Evolutionary conservation across 345 rosid species (phyloP).

Genomic region (Carallia brachiata): DNA sequence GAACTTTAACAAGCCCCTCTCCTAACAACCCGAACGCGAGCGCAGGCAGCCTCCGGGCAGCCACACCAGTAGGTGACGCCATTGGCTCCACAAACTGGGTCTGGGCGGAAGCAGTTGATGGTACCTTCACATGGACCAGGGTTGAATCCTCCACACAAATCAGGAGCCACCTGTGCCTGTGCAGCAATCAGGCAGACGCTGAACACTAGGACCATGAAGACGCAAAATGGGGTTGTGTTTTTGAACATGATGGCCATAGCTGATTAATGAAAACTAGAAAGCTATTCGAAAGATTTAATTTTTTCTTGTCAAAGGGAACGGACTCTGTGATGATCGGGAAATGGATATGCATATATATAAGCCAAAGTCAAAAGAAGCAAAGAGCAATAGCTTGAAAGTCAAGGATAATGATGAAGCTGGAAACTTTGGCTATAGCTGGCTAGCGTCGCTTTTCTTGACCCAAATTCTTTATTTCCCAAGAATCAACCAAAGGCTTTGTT

Average conservation of each 20-base stretch:
- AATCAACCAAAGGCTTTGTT: not conserved
- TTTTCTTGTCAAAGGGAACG: too few relatives aligned
- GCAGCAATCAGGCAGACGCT: not conserved
- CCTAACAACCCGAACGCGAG: slow-evolving; percentile 20
- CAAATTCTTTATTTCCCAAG: not conserved
- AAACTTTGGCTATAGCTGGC: not conserved
- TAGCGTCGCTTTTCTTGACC: slow-evolving; percentile 8
- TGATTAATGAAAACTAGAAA: not conserved
- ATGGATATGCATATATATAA: not conserved
- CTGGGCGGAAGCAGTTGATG: slow-evolving; percentile 16
- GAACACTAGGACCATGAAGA: not conserved
- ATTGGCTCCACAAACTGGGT: slow-evolving; percentile 28
- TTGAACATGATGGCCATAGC: not conserved
- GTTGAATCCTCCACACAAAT: slow-evolving; percentile 10
- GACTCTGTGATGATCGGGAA: too few relatives aligned
- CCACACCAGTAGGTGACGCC: slow-evolving; percentile 31
- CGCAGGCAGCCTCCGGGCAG: slow-evolving; percentile 30
- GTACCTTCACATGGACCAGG: not conserved
- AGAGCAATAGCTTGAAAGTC: not conserved
- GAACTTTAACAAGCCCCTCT: slow-evolving; percentile 15
- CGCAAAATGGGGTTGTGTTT: not conserved
- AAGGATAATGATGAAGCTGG: not conserved
- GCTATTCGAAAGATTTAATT: not conserved
- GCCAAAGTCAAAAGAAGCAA: not conserved
- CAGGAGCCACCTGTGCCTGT: not conserved